Evolutionary conservation across 2,329 filamentous ascomycete species (phyloP).

Genomic region (Aspergillus jensenii): DNA sequence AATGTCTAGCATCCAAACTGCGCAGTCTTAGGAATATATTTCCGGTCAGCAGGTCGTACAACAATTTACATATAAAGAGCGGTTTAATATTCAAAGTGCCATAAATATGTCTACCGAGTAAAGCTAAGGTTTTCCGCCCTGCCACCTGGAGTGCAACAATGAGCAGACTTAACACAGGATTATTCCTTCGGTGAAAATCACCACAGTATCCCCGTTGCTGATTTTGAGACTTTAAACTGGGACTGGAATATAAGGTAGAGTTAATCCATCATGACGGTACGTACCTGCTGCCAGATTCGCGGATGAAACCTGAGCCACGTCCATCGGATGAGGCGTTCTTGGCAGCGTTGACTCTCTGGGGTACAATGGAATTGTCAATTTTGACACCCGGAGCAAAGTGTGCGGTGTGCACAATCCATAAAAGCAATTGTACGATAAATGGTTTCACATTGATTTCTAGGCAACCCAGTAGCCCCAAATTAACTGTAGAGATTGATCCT

Average conservation of each 20-base stretch:
- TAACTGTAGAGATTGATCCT: too few relatives aligned
- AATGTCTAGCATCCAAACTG: background rate
- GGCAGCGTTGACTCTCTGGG: background rate
- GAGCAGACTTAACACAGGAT: too few relatives aligned
- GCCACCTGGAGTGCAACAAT: too few relatives aligned
- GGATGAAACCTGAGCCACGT: too few relatives aligned
- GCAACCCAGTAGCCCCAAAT: background rate
- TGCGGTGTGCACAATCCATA: background rate
- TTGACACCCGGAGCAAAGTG: background rate
- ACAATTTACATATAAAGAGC: too few relatives aligned
- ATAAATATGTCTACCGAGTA: too few relatives aligned
- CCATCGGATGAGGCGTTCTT: background rate
- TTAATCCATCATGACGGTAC: background rate
- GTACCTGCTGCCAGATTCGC: background rate
- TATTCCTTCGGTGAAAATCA: too few relatives aligned
- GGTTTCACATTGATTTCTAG: background rate
- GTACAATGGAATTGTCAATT: background rate
- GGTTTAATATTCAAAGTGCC: too few relatives aligned
- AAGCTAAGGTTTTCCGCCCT: too few relatives aligned
- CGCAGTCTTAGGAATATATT: background rate
- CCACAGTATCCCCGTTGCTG: too few relatives aligned
- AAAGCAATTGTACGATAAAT: background rate
- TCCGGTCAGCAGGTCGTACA: background rate
- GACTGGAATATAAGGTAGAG: background rate
- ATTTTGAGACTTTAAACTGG: too few relatives aligned